These are phyloP conservation scores for Austroboletus eburneus DNA, from an alignment of 768 basidiomycete species.

Conservation along the genomic window DNA sequence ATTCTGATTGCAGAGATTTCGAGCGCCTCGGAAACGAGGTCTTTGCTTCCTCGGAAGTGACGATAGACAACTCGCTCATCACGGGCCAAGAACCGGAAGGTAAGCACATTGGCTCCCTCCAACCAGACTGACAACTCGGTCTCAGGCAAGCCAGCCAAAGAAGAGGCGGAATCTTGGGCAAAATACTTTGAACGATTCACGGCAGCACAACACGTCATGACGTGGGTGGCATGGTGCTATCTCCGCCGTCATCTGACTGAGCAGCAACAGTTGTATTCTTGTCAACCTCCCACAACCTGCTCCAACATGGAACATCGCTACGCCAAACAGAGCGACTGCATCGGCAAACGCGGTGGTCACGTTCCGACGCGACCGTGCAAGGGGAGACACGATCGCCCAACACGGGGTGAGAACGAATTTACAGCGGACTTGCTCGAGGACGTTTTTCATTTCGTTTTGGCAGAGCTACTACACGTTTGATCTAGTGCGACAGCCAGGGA, in stretches of 20 bases:
- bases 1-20: constrained; percentile 25
- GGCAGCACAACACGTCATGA: constrained; percentile 22
- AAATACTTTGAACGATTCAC: constrained; percentile 20
- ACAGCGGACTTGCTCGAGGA: not conserved
- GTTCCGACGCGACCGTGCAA: constrained; percentile 21
- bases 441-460: not conserved
- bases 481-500: constrained; percentile 12
- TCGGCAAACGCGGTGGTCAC: constrained; percentile 24
- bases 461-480: constrained; percentile 27
- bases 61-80: constrained; percentile 19
- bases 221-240: constrained; percentile 10
- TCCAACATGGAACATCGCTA: constrained; percentile 17
- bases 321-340: constrained; percentile 17
- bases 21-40: constrained; percentile 25
- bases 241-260: not conserved
- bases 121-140: constrained; percentile 2
- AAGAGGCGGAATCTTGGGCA: constrained; percentile 21
- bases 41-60: constrained; percentile 22
- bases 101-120: not conserved
- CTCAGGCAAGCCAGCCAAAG: constrained; percentile 5
- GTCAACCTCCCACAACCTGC: constrained; percentile 26
- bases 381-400: constrained; percentile 20
- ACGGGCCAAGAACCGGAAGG: constrained; percentile 18
- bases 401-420: constrained; percentile 19
- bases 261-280: constrained; percentile 15